Evolutionary conservation across 805 yeast species (phyloP).

Genomic region (Kockiozyma suomiensis): DNA sequence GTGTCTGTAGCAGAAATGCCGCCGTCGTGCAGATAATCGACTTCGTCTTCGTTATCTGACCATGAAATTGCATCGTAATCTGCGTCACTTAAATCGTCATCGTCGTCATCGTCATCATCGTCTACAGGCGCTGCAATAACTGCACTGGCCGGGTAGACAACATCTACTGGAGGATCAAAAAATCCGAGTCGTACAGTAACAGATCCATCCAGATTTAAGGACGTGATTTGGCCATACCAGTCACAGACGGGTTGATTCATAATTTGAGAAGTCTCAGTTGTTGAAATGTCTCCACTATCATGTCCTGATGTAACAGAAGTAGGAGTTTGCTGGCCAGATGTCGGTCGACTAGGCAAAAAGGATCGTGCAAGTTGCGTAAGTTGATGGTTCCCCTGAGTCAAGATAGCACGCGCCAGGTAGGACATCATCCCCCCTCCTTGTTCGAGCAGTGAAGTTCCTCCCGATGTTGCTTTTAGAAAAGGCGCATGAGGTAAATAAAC

Average conservation of each 20-base stretch:
- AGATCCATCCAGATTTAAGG: slow-evolving; percentile 28
- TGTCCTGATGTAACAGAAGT: slow-evolving; percentile 5
- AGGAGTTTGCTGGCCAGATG: slow-evolving; percentile 18
- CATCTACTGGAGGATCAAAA: slow-evolving; percentile 10
- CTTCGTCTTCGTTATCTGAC: slow-evolving; percentile 10
- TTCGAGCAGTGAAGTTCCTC: not conserved
- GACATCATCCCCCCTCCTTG: slow-evolving; percentile 21
- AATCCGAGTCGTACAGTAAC: slow-evolving; percentile 29
- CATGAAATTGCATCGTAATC: slow-evolving; percentile 6
- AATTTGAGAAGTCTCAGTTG: not conserved
- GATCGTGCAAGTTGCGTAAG: slow-evolving; percentile 32
- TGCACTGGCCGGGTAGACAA: slow-evolving; percentile 24
- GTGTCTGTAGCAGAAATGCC: not conserved
- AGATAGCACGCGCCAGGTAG: slow-evolving; percentile 27
- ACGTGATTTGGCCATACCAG: slow-evolving; percentile 32
- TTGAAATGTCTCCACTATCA: not conserved
- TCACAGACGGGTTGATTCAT: slow-evolving; percentile 13
- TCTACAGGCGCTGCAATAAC: slow-evolving; percentile 21
- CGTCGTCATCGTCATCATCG: slow-evolving; percentile 32
- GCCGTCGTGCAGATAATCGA: slow-evolving; percentile 1
- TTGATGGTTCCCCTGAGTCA: slow-evolving; percentile 30
- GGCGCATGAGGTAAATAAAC: slow-evolving; percentile 31
- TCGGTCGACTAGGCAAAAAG: slow-evolving; percentile 20
- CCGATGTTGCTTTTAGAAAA: slow-evolving; percentile 1
- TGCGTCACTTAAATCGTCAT: slow-evolving; percentile 15